Conservation (phyloP, 345 rosid genomes). For the Acer saccharum region DNA sequence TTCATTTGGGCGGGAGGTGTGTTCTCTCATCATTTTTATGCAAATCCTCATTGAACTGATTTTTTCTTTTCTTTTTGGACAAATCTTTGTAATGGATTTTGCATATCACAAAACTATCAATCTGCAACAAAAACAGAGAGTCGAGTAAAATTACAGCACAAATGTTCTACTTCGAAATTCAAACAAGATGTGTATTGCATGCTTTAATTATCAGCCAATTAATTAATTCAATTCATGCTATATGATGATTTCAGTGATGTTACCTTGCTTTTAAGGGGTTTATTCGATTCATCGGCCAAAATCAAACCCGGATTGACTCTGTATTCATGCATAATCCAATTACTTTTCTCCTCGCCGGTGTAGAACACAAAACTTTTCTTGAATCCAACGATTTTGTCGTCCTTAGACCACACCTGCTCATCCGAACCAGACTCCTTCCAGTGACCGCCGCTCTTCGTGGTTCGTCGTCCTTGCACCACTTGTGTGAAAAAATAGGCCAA, state of each 20-base stretch:
- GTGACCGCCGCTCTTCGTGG: background rate
- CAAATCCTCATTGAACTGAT: too few relatives aligned
- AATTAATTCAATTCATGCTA: too few relatives aligned
- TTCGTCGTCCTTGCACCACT: background rate
- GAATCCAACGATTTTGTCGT: background rate
- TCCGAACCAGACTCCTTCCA: constrained; percentile 1
- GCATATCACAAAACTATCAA: background rate
- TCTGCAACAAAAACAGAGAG: background rate
- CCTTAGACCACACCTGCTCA: background rate
- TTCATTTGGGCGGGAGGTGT: too few relatives aligned
- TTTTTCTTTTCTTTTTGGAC: too few relatives aligned
- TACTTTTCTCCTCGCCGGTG: background rate
- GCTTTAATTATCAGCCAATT: too few relatives aligned
- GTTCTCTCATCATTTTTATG: too few relatives aligned
- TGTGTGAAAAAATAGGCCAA: constrained; percentile 18
- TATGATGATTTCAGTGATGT: too few relatives aligned
- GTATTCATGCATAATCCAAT: background rate
- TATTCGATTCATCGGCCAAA: background rate
- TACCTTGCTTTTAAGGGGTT: too few relatives aligned
- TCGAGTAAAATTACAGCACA: background rate
- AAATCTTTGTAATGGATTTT: background rate
- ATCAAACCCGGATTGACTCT: background rate
- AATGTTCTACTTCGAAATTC: too few relatives aligned
- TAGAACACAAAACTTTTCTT: constrained; percentile 11
- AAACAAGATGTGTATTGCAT: too few relatives aligned